Base-by-base conservation (phyloP, 2,329 filamentous ascomycete genomes). In the Paraconiothyrium sp. region DNA sequence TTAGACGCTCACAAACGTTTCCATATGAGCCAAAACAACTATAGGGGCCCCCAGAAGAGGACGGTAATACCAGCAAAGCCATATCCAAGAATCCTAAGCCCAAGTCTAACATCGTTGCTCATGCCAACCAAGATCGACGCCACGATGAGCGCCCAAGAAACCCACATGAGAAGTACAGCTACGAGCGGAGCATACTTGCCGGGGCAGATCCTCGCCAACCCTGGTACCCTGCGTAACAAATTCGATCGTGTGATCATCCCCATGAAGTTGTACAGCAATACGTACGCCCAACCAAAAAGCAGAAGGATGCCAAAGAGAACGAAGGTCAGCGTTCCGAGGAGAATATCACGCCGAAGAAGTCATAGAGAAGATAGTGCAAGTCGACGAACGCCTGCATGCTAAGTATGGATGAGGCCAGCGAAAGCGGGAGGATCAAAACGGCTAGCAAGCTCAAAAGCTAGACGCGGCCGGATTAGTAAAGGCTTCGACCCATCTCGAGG, bases 331-430 rank as follows among this genome's bases (percentile, higher is more conserved):
- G 52, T 55, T 2, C 20, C 57, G 2, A 65, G 41, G 6, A 65
- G 27, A 60, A 44, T 6, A 65, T 22, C 9, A 65, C 54, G 9
- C 62, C 59, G 37, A 55, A 54, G 37, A 65, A 62, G 43, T 64
- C 62, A 51, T 52, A 59, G 16, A 59, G n/a, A 14, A 61, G 47
- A 24, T 43, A 57, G n/a, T 39, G 8, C 9, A 60, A 52, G 9
- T 60, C 37, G 22, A 24, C 52, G 37, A 61, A 46, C 8, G 59
- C 54, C 27, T 61, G 59, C 59, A 61, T 61, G 37, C 54, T 54
- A 16, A 61, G 52, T 20, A 57, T 20, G n/a, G 47, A 44, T 16
- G 52, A 43, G 3, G 54, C 59, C 1, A 57, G 30, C 6, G 59
- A 54, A 14, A 61, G 30, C 11, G 59, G 59, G 2, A 61, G 47